Percentiles rank a stretch among this genome's conserved stretches.
Evolutionary conservation across 2,329 filamentous ascomycete genomes (phyloP).

Genomic region (Alternaria gansuensis): DNA sequence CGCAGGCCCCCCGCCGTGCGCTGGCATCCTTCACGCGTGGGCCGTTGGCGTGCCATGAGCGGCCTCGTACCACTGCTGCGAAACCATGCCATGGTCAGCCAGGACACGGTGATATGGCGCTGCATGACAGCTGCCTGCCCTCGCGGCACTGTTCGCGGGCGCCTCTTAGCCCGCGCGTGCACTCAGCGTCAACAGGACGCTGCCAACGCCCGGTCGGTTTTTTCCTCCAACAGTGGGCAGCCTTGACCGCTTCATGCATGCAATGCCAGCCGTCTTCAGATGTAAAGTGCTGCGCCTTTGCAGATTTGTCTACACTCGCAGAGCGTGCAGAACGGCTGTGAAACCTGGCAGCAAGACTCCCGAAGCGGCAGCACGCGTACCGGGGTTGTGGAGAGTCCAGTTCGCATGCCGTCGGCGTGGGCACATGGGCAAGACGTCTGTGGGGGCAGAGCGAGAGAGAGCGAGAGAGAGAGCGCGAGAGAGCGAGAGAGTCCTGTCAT

Average conservation of each 20-base stretch:
- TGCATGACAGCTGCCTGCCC: constrained; percentile 1
- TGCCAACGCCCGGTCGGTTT: constrained; percentile 8
- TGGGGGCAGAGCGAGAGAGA: constrained; percentile 13
- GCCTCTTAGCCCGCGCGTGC: constrained; percentile 24
- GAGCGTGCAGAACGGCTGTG: constrained; percentile 35
- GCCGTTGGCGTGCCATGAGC: constrained; percentile 9
- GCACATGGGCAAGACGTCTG: constrained; percentile 33
- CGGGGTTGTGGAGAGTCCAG: constrained; percentile 32
- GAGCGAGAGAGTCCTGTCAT: constrained; percentile 21
- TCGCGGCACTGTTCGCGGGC: constrained; percentile 14
- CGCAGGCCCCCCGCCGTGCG: constrained; percentile 21
- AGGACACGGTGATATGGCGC: constrained; percentile 37
- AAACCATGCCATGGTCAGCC: constrained; percentile 40
- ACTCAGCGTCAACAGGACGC: constrained; percentile 4
- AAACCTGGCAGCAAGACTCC: constrained; percentile 31
- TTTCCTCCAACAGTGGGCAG: constrained; percentile 27
- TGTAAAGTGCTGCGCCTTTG: constrained; percentile 37
- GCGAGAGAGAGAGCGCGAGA: too few species aligned
- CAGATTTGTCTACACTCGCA: constrained; percentile 32
- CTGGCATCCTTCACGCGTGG: constrained; percentile 17
- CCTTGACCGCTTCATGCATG: constrained; percentile 48
- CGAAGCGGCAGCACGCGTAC: constrained; percentile 37
- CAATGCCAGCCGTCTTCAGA: constrained; percentile 40
- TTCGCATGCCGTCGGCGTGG: constrained; percentile 45
- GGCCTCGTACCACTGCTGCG: constrained; percentile 20